Base-by-base conservation (phyloP, 1,284 basidiomycete genomes). In the Rhodotorula sp. region DNA sequence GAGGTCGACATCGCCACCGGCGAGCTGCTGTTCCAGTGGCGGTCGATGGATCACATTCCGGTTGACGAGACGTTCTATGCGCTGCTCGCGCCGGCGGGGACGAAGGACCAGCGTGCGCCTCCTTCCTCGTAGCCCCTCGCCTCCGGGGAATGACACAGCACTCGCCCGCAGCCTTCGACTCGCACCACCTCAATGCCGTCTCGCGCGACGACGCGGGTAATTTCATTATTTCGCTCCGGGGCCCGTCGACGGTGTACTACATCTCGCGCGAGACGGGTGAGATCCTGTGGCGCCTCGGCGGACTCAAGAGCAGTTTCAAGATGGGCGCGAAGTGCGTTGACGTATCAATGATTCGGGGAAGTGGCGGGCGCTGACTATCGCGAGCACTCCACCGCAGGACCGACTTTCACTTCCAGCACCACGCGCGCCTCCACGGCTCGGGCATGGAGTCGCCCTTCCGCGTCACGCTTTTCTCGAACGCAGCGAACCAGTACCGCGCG, bases 1-100 rank as follows among this genome's bases (percentile, higher is more conserved):
- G 81, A 82, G 70, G 70, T 82, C 36, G 76, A 82, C 67, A 74
- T 82, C 60, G 74, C 67, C 8, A 79, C 78, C 8, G 79, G 76
- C 64, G 61, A 74, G 65, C 68, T 61, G 13, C 15, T 69, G 22
- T 77, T 77, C 41, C 69, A 77, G 55, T 77, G 75, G 75, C 58
- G 48, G n/a, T 53, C 68, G 34, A 53, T 69, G 15, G 75, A 75
- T 12, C 75, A 77, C 44, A 64, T 77, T 4, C 56, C 58, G 0
- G 46, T 72, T 25, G 54, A 37, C 8, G 67, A 77, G 61, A 69
- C 76, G 46, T 71, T 62, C 44, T 75, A 69, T 34, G 29, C 25
- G 44, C 32, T 76, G 17, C 10, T 39, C 8, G 54, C 53, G 10
- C 63, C 32, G 6, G 66, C 65, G 27, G 61, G 53, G 9, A 68